Evolutionary conservation across 2,329 filamentous ascomycete genomes (phyloP), one percentile per base, ranked within the genome.

Genomic region (Podosphaera xanthii): DNA sequence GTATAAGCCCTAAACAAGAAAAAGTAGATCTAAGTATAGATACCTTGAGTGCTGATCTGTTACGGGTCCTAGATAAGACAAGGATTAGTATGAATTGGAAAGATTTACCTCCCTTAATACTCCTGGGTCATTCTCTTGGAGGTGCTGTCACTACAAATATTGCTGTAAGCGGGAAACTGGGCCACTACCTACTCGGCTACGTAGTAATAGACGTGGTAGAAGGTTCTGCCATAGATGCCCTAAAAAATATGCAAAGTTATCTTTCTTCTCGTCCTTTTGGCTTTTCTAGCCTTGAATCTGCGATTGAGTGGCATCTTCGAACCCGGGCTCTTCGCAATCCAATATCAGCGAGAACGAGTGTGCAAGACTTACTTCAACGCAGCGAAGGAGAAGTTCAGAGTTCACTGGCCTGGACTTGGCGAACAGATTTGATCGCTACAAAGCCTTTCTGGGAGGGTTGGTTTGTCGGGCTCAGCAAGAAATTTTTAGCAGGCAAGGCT

Each of bases 151-250:
- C 95, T 7, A 94, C 88, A 0, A 82, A 95, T 67, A 75, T 94
- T 59, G 89, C 90, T 10, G 81, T 79, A 67, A 77, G 76, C 22
- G 80, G 80, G 0, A 73, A 76, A 46, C 73, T 95, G 42, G 86
- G 84, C 1, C 70, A 72, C 44, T 77, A 82, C 34, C 70, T 97
- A 0, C 74, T 97, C 14, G 92, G 87, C 30, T 95, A 91, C 71
- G 87, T 83, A 2, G 90, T 97, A 6, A 75, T 98, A 14, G 92
- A 98, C 71, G 88, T 98, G 3, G 92, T 98, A 35, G 92, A 98
- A 71, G 87, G 92, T 9, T 94, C 87, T 0, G 92, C 92, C 40
- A 91, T 98, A 71, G 92, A 97, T 69, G 91, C 92, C 2, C 76
- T 98, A 58, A 83, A 89, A 70, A 90, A 86, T 70, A 98, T 98